Base-by-base conservation (phyloP, 495 filamentous ascomycete species). In the Hyaloscypha variabilis region DNA sequence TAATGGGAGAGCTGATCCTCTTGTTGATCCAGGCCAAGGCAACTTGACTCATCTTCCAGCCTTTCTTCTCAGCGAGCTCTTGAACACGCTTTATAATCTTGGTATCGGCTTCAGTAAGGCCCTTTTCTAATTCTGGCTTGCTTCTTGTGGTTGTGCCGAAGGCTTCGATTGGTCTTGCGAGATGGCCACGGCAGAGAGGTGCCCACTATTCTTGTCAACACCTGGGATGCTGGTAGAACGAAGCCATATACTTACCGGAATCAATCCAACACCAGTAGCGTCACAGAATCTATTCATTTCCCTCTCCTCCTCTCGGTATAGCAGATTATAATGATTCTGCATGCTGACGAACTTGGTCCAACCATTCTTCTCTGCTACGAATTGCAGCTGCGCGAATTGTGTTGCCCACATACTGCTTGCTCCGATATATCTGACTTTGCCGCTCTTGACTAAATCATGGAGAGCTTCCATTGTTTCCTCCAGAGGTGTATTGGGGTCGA, bases 341-440 rank as follows among this genome's bases (percentile, higher is more conserved):
- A 93, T 92, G 23, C 80, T 84, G 63, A 92, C 76, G 71, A 92
- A 92, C 74, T 88, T 87, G 4, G 89, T 91, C 88, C 87, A 92
- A 21, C 86, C 83, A 67, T 91, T 80, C 71, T 73, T 77, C 69
- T 87, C 83, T 17, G 85, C 85, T 11, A 76, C 80, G 67, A 85
- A 88, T 74, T 91, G 90, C 71, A 90, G 76, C 58, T 76, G 76
- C 11, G 87, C 83, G 64, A 92, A 90, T 71, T 91, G 84, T 62
- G 83, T 86, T 6, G 87, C 80, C 82, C 82, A 87, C 88, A 92
- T 91, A 39, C 77, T 83, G 61, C 80, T 85, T 0, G 88, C 88
- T 1, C 89, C 89, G 50, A 92, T 86, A 73, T 92, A 93, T n/a
- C 83, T 79, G 24, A 91, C 85, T 71, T 89, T 90, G n/a, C 88